Conservation (phyloP, 225 moss, liverwort and hornwort species). For the Sphagnum tenellum region DNA sequence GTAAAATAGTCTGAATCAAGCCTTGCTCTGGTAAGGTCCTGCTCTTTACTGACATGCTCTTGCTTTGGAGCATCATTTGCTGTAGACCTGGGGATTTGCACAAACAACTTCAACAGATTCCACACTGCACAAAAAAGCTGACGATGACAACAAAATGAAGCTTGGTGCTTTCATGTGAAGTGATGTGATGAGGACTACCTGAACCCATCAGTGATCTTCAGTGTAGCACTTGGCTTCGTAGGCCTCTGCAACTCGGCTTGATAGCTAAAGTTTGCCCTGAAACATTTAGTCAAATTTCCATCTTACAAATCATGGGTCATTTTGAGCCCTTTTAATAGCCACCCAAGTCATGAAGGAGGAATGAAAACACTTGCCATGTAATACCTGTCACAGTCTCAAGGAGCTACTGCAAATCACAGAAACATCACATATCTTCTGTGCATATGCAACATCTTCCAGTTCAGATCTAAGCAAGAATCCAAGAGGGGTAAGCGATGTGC, state of each 20-base stretch:
- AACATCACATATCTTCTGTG: too few species aligned
- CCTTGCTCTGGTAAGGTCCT: slow-evolving; percentile 16
- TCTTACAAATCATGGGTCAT: too few species aligned
- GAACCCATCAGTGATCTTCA: slow-evolving; percentile 88
- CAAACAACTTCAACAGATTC: slow-evolving; percentile 1
- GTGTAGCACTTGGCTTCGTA: slow-evolving; percentile 60
- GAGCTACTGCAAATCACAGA: too few species aligned
- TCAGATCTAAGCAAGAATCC: too few species aligned
- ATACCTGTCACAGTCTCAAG: too few species aligned
- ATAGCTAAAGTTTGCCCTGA: slow-evolving; percentile 57
- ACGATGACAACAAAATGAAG: background rate
- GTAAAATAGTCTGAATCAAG: slow-evolving; percentile 13
- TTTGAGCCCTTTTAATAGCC: too few species aligned
- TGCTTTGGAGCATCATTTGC: slow-evolving; percentile 83
- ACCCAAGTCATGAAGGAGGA: too few species aligned
- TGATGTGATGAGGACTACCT: slow-evolving; percentile 27
- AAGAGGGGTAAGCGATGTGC: too few species aligned
- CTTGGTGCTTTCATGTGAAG: background rate
- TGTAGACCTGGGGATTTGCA: background rate
- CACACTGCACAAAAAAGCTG: slow-evolving; percentile 23
- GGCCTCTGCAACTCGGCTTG: slow-evolving; percentile 68
- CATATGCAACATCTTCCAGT: too few species aligned
- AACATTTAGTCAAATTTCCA: background rate
- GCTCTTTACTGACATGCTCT: slow-evolving; percentile 43
- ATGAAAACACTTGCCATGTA: too few species aligned